These are phyloP conservation scores for Epichloe scottii DNA, from an alignment of 2,329 filamentous ascomycete species.

Conservation along the genomic window DNA sequence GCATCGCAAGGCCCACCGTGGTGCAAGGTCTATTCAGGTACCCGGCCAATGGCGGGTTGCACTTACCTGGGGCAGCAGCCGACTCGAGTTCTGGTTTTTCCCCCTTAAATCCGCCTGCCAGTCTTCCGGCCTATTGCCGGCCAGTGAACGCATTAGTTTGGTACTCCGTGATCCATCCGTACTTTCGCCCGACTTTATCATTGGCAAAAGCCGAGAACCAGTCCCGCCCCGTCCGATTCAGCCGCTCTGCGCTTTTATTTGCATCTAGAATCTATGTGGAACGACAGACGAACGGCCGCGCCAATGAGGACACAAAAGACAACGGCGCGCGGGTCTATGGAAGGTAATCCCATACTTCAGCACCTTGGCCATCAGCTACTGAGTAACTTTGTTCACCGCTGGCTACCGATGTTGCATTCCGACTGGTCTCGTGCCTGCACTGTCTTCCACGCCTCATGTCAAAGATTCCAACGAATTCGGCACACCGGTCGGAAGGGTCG, in stretches of 20 bases:
- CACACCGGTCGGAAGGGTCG: neutral
- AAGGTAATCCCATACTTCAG: no score
- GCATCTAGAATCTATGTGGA: no score
- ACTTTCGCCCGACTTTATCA: no score
- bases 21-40: constrained; percentile 12
- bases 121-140: neutral
- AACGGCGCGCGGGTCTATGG: no score
- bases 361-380: neutral
- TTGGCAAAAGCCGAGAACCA: no score
- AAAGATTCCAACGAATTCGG: neutral
- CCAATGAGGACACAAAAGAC: no score
- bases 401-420: neutral
- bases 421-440: neutral
- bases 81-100: neutral
- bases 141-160: neutral
- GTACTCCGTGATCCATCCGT: no score
- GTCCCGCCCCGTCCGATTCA: no score
- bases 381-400: neutral
- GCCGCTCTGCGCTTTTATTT: no score
- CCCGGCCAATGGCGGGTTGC: constrained; percentile 16
- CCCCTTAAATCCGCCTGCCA: no score
- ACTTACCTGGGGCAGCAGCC: constrained; percentile 13
- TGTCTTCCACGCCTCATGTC: neutral
- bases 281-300: no score
- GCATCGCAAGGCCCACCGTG: neutral